These are phyloP conservation scores for Phytophthora colocasiae DNA, from an alignment of 352 stramenopile genomes.

Conservation along the genomic window DNA sequence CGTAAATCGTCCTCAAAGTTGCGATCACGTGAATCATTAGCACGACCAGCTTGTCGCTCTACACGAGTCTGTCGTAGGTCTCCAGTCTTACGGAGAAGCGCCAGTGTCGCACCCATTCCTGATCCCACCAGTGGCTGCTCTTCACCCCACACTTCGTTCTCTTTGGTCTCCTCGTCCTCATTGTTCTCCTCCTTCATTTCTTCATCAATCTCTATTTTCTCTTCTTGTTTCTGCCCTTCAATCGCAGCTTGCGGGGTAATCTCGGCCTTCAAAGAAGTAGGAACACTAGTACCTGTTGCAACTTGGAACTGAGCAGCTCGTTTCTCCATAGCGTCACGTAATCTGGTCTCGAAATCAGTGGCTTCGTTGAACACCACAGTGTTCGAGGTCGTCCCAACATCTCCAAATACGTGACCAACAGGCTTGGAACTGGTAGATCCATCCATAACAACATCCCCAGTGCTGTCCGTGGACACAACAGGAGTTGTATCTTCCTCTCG, in stretches of 20 bases:
- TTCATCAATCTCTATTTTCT: slow-evolving; percentile 30
- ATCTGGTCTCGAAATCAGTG: slow-evolving; percentile 81
- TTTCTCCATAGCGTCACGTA: slow-evolving; percentile 83
- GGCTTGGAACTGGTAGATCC: slow-evolving; percentile 31
- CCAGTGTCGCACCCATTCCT: slow-evolving; percentile 93
- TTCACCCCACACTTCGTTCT: slow-evolving; percentile 75
- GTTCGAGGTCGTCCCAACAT: slow-evolving; percentile 39
- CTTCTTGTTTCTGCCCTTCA: slow-evolving; percentile 50
- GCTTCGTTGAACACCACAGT: slow-evolving; percentile 86
- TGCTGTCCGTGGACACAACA: slow-evolving; percentile 21
- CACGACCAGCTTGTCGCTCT: slow-evolving; percentile 93
- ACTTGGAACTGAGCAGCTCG: slow-evolving; percentile 62
- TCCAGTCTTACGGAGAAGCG: slow-evolving; percentile 93
- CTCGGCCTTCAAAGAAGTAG: background rate
- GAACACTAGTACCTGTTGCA: slow-evolving; percentile 4
- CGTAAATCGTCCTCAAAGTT: slow-evolving; percentile 90
- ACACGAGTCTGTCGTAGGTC: slow-evolving; percentile 90
- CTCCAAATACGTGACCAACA: slow-evolving; percentile 55
- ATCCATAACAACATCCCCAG: slow-evolving; percentile 16
- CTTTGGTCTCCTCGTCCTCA: slow-evolving; percentile 58
- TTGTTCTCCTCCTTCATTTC: slow-evolving; percentile 44
- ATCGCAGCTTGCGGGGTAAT: slow-evolving; percentile 14
- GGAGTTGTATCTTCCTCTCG: slow-evolving; percentile 25
- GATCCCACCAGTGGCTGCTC: slow-evolving; percentile 85
- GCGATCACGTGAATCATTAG: slow-evolving; percentile 95